Conservation (phyloP, 1,139 yeast genomes). For the Taphrina betulina region DNA sequence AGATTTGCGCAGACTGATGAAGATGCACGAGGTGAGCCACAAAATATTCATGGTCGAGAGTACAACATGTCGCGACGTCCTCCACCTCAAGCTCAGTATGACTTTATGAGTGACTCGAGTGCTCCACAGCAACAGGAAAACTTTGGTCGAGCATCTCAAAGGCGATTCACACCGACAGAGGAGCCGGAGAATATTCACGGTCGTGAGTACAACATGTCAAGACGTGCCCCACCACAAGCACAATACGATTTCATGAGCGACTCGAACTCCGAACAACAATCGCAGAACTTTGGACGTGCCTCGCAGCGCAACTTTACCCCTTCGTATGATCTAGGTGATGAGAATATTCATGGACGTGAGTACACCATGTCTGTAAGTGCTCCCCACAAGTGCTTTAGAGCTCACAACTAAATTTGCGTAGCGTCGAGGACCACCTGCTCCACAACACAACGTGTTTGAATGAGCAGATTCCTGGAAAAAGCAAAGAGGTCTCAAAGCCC, state of each 20-base stretch:
- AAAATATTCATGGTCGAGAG: background rate
- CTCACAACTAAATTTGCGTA: no score
- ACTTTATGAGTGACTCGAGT: constrained; percentile 10
- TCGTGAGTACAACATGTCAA: constrained; percentile 17
- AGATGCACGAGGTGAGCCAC: background rate
- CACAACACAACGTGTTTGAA: constrained; percentile 15
- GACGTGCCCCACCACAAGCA: constrained; percentile 29
- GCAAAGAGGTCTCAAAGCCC: no score
- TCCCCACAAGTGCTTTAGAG: no score
- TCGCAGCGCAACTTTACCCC: constrained; percentile 21
- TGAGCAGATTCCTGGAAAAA: background rate
- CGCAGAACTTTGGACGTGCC: constrained; percentile 5
- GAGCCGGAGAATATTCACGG: constrained; percentile 15
- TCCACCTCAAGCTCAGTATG: constrained; percentile 30
- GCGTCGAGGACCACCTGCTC: constrained; percentile 18
- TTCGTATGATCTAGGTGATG: constrained; percentile 6
- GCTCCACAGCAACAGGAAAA: background rate
- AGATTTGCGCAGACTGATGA: background rate
- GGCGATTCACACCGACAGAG: constrained; percentile 9
- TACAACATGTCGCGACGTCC: constrained; percentile 15
- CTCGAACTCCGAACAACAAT: constrained; percentile 2
- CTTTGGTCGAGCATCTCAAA: background rate
- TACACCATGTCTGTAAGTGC: no score
- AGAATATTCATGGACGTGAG: constrained; percentile 24
- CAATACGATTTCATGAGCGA: constrained; percentile 28